Base-by-base conservation (phyloP, 2,329 filamentous ascomycete species). In the Grosmannia huntii region DNA sequence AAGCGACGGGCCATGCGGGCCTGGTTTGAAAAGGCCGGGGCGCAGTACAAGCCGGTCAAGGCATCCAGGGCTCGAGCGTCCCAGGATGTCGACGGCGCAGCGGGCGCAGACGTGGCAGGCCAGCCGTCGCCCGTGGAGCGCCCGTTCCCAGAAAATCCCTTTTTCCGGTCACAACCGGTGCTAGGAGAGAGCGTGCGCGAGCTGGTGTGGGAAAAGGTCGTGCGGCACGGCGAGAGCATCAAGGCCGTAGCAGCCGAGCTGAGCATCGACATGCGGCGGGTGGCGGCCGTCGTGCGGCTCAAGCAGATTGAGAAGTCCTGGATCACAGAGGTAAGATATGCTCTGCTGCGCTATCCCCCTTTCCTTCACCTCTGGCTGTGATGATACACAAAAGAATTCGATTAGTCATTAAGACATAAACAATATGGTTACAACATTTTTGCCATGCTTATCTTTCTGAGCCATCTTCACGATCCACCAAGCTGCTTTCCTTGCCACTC, bases 341-440 rank as follows among this genome's bases (percentile, higher is more conserved):
- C 59, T 48, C 53, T 16, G 55, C 36, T 57, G 61, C 59, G 19
- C 51, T 57, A 41, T 58, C 48, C 10, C 5, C 16, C 2, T 21
- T 33, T 27, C 38, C 33, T 19, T 44, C 33, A 1, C 27, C 33
- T 1, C 11, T 41, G 59, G 60, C 62, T 62, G 72, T 83, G 80
- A 83, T 83, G 80, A 82, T 70, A 67, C 65, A 68, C 70, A 73
- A 80, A 80, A 81, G 83, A 85, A 84, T 82, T 87, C 92, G 92
- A 96, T 97, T 96, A 96, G 92, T 97, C 92, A 96, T 95, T 80
- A 96, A 96, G 91, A 97, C 91, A n/a, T n/a, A 76, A 21, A 44
- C 60, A 58, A 84, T 78, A 85, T 94, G 89, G 89, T 96, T 92
- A 92, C 78, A 86, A 80, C 19, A 81, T 54, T 14, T 61, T 56